Evolutionary conservation across 805 yeast species (phyloP), one percentile per base, ranked within the genome.

Genomic region (Brettanomyces nanus): DNA sequence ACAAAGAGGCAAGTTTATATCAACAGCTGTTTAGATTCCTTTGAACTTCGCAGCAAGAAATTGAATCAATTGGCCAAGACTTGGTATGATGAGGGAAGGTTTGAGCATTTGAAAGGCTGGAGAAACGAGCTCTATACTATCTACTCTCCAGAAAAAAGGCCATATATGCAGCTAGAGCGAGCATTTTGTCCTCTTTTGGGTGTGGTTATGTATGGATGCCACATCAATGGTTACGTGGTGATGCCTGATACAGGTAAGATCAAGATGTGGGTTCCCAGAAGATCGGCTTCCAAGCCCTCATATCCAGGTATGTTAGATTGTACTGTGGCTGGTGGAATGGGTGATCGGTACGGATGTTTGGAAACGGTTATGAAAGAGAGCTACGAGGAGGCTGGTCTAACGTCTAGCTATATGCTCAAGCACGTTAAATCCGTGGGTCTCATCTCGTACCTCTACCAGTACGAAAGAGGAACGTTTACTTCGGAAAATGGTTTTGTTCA

Each of bases 241-340:
- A 34, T 41, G 3, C 6, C 41, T 3, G 44, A 36, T 0, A 69
- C 75, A 3, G 69, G 71, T 1, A 60, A 64, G 25, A 44, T 71
- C 23, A 71, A 73, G 48, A 49, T 82, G 41, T 92, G 97, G 97
- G 69, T 90, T 7, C 95, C 98, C 0, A 64, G 85, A 43, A 65
- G 98, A 46, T 71, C 97, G 0, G 56, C 65, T 4, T 69, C 77
- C 2, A 92, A 92, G 56, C 80, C 80, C 14, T 92, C 98, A 0
- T 90, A 75, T 62, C 97, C 98, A 0, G 82, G 84, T 0, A 81
- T 76, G 83, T 69, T 89, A 28, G 98, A 92, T 56, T 90, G 89
- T 56, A 86, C 95, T 1, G 84, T 92, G 5, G 98, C 95, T 0
- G 98, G 98, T 1, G 98, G 98, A 0, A 52, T 92, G 4, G 96